Conservation (phyloP, 176 grass and related monocot genomes). For the Triticum dicoccoides region DNA sequence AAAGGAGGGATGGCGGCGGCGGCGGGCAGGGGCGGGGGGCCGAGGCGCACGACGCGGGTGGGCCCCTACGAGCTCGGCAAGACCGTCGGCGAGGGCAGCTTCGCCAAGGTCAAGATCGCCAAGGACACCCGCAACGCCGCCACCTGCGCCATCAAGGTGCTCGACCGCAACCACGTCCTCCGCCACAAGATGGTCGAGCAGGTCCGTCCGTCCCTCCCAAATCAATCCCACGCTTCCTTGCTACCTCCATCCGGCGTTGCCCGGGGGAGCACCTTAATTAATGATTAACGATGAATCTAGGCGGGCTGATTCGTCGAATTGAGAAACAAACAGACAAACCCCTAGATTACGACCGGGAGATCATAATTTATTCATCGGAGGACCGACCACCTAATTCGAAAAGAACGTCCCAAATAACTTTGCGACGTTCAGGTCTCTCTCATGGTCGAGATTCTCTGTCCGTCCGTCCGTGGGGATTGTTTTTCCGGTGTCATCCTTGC, state of each 20-base stretch:
- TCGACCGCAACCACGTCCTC: constrained; percentile 80
- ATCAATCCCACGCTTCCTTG: no score
- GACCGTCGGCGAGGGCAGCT: constrained; percentile 92
- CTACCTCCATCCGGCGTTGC: neutral
- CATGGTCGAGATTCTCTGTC: neutral
- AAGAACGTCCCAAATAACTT: neutral
- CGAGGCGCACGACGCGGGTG: constrained; percentile 55
- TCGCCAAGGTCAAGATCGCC: constrained; percentile 94
- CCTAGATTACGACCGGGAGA: neutral
- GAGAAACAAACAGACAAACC: neutral
- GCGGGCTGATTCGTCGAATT: neutral
- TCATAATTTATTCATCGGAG: neutral
- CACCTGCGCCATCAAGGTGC: constrained; percentile 78
- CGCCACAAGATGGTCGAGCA: constrained; percentile 98
- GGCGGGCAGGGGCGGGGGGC: neutral
- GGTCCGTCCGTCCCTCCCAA: neutral
- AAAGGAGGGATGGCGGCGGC: constrained; percentile 13
- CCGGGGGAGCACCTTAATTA: neutral
- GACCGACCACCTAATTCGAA: neutral
- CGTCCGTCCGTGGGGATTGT: neutral
- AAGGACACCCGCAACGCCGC: constrained; percentile 54
- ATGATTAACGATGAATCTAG: neutral
- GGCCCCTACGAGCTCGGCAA: constrained; percentile 81
- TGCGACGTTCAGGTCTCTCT: neutral
- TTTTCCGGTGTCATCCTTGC: neutral